phyloP scores from a whole-genome alignment of 148 eudicot genomes.

The Chenopodium berlandieri region DNA sequence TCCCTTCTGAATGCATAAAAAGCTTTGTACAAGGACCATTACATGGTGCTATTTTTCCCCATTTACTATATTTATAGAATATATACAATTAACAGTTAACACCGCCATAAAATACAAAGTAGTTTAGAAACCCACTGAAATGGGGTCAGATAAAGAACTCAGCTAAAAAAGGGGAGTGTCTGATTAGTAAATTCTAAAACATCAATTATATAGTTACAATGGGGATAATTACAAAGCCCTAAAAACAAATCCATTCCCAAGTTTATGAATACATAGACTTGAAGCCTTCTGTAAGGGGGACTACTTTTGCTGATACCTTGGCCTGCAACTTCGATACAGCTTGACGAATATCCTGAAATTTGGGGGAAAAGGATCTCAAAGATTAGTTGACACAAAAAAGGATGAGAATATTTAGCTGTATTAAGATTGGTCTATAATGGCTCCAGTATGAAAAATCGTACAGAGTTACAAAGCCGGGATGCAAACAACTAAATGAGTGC shows the following conservation, averaged over 20 bases:
- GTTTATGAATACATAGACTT: conserved; percentile 43
- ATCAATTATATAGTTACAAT: neutral
- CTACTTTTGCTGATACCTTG: conserved; percentile 82
- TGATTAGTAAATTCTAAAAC: neutral
- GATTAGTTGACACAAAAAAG: neutral
- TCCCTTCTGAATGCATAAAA: no score
- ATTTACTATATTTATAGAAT: no score
- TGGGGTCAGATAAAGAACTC: neutral
- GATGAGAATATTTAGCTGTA: neutral
- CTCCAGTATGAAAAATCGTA: neutral
- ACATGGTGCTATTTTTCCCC: no score
- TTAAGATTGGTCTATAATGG: neutral
- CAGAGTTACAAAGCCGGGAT: neutral
- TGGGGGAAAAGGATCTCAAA: neutral
- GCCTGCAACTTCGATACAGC: conserved; percentile 82
- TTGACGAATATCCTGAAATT: conserved; percentile 75
- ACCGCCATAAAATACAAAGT: neutral
- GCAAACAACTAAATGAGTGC: neutral
- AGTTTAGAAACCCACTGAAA: neutral
- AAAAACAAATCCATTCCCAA: neutral
- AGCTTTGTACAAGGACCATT: no score
- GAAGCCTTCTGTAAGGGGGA: conserved; percentile 84
- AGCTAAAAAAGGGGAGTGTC: neutral
- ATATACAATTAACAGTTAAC: no score
- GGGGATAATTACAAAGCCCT: conserved; percentile 6